A percentile compares a stretch with the other conserved stretches of the same genome.
phyloP scores from a whole-genome alignment of 2,329 filamentous ascomycete genomes.

The Clonostachys rhizophaga region DNA sequence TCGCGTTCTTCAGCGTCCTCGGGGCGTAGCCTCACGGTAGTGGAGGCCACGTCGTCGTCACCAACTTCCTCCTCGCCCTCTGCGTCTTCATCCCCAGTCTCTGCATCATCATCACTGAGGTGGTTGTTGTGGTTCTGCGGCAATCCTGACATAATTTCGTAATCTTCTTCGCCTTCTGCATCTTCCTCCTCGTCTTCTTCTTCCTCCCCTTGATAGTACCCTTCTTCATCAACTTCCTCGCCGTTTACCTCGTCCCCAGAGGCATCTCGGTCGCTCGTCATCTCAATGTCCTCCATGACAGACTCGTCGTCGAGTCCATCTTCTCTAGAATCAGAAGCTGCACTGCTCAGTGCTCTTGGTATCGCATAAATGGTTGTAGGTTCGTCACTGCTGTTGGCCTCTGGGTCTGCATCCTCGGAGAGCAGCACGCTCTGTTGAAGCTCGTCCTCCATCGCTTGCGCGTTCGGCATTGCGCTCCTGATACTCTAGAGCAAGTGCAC shows the following conservation, averaged over 20 bases:
- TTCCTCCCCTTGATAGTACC: slow-evolving; percentile 22
- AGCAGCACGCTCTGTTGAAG: slow-evolving; percentile 50
- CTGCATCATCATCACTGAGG: slow-evolving; percentile 8
- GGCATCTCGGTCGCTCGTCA: slow-evolving; percentile 32
- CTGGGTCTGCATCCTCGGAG: slow-evolving; percentile 40
- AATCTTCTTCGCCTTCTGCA: slow-evolving; percentile 17
- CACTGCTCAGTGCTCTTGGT: background rate
- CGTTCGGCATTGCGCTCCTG: slow-evolving; percentile 38
- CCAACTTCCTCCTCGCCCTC: slow-evolving; percentile 23
- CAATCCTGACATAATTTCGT: background rate
- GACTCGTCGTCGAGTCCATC: slow-evolving; percentile 8
- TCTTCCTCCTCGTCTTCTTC: slow-evolving; percentile 24
- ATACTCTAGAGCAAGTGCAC: slow-evolving; percentile 11
- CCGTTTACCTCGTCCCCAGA: slow-evolving; percentile 28
- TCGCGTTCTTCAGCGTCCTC: slow-evolving; percentile 22
- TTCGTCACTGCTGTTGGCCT: background rate
- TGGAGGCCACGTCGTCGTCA: slow-evolving; percentile 18
- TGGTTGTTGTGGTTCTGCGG: slow-evolving; percentile 1
- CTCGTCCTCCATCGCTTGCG: slow-evolving; percentile 52
- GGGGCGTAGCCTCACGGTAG: no score
- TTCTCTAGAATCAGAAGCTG: slow-evolving; percentile 3
- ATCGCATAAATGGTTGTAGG: background rate
- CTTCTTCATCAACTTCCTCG: slow-evolving; percentile 24
- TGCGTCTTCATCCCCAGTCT: slow-evolving; percentile 16
- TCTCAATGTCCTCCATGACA: slow-evolving; percentile 20